Evolutionary conservation across 345 rosid genomes (phyloP).

Genomic region (Aegle marmelos): DNA sequence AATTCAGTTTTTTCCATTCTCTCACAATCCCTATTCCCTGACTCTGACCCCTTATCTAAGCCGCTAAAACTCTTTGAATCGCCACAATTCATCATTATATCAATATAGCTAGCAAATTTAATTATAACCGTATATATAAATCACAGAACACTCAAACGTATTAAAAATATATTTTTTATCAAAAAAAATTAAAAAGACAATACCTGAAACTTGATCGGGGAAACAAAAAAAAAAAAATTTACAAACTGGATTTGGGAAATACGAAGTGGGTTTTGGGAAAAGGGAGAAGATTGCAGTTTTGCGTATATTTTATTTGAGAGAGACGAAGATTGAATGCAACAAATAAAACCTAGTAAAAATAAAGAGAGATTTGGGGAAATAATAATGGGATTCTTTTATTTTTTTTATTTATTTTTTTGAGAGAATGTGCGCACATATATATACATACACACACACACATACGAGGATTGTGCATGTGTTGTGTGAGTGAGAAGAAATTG

Average conservation of each 20-base stretch:
- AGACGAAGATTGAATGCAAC: not conserved
- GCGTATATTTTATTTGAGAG: not conserved
- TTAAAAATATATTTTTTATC: not conserved
- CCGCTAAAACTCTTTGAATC: slow-evolving; percentile 12
- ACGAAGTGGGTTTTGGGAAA: not conserved
- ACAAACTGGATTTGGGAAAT: not conserved
- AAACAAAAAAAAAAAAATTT: not conserved
- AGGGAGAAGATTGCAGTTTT: not conserved
- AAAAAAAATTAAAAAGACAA: no score
- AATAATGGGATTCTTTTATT: not conserved
- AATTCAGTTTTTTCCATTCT: slow-evolving; percentile 25
- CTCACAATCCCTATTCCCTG: slow-evolving; percentile 23
- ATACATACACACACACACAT: no score
- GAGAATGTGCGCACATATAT: no score
- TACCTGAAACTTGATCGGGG: not conserved
- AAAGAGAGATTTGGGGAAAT: not conserved
- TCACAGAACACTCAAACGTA: not conserved
- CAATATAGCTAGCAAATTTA: not conserved
- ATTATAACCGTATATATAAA: not conserved
- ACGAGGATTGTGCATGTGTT: no score
- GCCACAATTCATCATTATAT: slow-evolving; percentile 19
- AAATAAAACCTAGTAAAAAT: not conserved
- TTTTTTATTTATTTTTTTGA: no score
- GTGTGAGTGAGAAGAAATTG: no score
- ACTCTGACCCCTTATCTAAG: slow-evolving; percentile 20